Conservation (phyloP, 495 filamentous ascomycete species). For the Pseudevernia furfuracea region DNA sequence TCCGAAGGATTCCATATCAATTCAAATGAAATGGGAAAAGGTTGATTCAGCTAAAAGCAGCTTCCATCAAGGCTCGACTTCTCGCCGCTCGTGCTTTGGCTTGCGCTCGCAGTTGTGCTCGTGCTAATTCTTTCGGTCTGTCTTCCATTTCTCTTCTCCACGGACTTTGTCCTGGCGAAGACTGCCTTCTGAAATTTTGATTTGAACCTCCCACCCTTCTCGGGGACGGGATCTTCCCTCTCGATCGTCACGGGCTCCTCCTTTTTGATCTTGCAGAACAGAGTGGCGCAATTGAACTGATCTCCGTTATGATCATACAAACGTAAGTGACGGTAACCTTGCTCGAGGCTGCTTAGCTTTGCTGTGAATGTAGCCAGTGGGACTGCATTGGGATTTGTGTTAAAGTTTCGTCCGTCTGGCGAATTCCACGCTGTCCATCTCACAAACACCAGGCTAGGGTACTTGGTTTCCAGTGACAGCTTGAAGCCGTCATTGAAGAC, state of each 20-base stretch:
- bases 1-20: neutral
- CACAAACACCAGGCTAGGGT: constrained; percentile 88
- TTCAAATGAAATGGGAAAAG: constrained; percentile 6
- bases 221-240: constrained; percentile 43
- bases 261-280: constrained; percentile 81
- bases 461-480: constrained; percentile 76
- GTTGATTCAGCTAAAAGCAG: neutral
- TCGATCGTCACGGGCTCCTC: constrained; percentile 47
- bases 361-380: constrained; percentile 82
- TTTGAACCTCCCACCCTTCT: constrained; percentile 43
- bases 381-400: constrained; percentile 49
- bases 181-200: constrained; percentile 32
- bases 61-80: constrained; percentile 11
- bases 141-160: constrained; percentile 30
- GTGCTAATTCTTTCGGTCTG: constrained; percentile 11
- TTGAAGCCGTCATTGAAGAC: constrained; percentile 67
- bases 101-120: constrained; percentile 9
- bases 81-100: constrained; percentile 14
- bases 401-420: constrained; percentile 54
- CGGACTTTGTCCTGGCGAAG: constrained; percentile 45
- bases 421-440: constrained; percentile 87
- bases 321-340: constrained; percentile 96
- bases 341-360: constrained; percentile 79
- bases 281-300: constrained; percentile 84
- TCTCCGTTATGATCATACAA: constrained; percentile 83